A percentile compares a stretch with the other conserved stretches of the same genome.
Conservation (phyloP, 768 basidiomycete species). For the Lactarius sanguifluus region DNA sequence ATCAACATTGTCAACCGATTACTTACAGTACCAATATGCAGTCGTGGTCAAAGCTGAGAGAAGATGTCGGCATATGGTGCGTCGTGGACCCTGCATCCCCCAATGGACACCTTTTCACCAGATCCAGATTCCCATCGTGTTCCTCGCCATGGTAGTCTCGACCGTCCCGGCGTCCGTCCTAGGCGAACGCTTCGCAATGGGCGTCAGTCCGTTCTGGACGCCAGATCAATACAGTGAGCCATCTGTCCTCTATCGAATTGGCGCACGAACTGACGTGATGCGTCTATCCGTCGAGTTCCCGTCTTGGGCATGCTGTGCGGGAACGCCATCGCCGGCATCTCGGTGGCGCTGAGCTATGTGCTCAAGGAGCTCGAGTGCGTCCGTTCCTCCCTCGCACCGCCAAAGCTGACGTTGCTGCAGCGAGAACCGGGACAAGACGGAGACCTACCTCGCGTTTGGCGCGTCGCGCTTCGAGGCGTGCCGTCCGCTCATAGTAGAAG, state of each 20-base stretch:
- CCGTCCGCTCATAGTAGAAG: slow-evolving; percentile 72
- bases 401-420: slow-evolving; percentile 37
- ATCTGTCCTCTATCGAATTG: not conserved
- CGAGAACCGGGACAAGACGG: slow-evolving; percentile 83
- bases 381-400: slow-evolving; percentile 1
- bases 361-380: slow-evolving; percentile 73
- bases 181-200: slow-evolving; percentile 75
- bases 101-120: not conserved
- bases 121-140: slow-evolving; percentile 61
- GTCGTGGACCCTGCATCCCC: not conserved
- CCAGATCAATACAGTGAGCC: slow-evolving; percentile 72
- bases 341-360: slow-evolving; percentile 68
- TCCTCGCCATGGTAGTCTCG: slow-evolving; percentile 68
- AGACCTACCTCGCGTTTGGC: slow-evolving; percentile 83
- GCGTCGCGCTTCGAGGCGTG: slow-evolving; percentile 84
- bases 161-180: slow-evolving; percentile 79
- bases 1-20: not conserved
- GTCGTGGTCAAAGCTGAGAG: slow-evolving; percentile 79
- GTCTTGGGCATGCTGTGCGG: slow-evolving; percentile 87
- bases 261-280: not conserved
- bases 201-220: slow-evolving; percentile 75
- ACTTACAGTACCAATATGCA: slow-evolving; percentile 31
- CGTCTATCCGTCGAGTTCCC: slow-evolving; percentile 50
- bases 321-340: slow-evolving; percentile 71
- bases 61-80: slow-evolving; percentile 72